phyloP scores from a whole-genome alignment of 2,329 filamentous ascomycete genomes.

The Penicillium sp. region DNA sequence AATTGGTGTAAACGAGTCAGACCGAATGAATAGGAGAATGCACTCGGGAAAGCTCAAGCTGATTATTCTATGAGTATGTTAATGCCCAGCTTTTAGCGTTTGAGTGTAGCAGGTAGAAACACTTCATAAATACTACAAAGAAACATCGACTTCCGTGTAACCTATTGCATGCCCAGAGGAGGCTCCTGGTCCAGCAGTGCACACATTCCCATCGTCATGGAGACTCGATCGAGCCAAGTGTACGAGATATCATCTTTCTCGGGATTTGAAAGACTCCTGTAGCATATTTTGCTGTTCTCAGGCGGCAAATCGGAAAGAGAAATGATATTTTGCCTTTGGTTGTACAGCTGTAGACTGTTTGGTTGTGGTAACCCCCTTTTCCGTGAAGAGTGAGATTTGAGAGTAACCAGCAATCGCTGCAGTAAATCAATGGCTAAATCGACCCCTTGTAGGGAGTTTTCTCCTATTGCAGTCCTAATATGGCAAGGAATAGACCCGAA shows the following conservation, averaged over 20 bases:
- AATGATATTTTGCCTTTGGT: not conserved
- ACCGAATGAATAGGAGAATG: too few species aligned
- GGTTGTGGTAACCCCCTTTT: not conserved
- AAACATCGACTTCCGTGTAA: too few species aligned
- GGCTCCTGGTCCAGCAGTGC: not conserved
- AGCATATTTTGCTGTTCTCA: not conserved
- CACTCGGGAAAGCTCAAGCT: too few species aligned
- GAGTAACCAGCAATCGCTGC: not conserved
- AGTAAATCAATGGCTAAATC: not conserved
- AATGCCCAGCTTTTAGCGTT: too few species aligned
- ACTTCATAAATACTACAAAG: too few species aligned
- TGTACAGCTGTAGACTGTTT: not conserved
- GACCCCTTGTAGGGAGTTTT: not conserved
- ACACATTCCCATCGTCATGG: not conserved
- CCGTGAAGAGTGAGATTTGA: not conserved
- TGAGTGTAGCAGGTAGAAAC: too few species aligned
- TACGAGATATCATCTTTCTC: not conserved
- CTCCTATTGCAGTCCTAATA: not conserved
- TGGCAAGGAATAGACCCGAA: not conserved
- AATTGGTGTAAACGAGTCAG: too few species aligned
- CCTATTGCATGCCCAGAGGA: too few species aligned
- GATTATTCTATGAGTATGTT: too few species aligned
- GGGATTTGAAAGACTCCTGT: not conserved
- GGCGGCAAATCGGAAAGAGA: not conserved
- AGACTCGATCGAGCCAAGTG: not conserved